Evolutionary conservation across 192 early-diverging fungal genomes (phyloP).

Genomic region (Rhizophagus prolifer): DNA sequence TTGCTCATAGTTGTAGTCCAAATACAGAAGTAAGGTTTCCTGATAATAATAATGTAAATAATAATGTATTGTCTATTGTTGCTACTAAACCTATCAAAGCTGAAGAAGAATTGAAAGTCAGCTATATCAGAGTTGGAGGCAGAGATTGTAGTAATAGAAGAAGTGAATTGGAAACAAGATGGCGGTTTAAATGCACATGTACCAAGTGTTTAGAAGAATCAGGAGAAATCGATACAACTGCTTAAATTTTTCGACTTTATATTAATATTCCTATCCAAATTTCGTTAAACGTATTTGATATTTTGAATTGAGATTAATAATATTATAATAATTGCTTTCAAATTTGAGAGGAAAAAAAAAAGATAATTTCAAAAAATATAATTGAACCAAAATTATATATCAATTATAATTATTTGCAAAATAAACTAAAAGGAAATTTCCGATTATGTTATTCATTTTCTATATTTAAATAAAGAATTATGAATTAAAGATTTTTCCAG

Average conservation of each 20-base stretch:
- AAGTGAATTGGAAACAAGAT: conserved; percentile 61
- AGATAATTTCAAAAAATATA: background rate
- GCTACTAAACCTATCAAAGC: conserved; percentile 58
- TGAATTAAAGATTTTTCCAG: no score
- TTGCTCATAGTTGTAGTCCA: conserved; percentile 69
- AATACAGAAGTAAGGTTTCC: conserved; percentile 56
- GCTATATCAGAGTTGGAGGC: conserved; percentile 53
- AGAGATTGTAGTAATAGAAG: conserved; percentile 47
- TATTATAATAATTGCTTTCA: background rate
- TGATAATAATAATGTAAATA: conserved; percentile 46
- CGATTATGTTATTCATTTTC: no score
- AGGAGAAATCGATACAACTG: background rate
- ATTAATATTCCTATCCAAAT: background rate
- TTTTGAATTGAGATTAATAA: background rate
- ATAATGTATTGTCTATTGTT: conserved; percentile 55
- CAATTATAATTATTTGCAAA: no score
- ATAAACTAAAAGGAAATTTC: no score
- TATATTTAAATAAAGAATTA: no score
- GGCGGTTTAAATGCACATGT: conserved; percentile 61
- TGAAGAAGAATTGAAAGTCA: conserved; percentile 69
- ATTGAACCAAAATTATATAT: background rate
- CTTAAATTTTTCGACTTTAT: background rate
- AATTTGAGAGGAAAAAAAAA: background rate
- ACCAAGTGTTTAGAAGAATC: conserved; percentile 24
- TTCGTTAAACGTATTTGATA: background rate